Percentiles rank a stretch among this genome's conserved stretches.
Evolutionary conservation across 1,139 yeast genomes (phyloP).

Genomic region (Suhomyces choctaworum): DNA sequence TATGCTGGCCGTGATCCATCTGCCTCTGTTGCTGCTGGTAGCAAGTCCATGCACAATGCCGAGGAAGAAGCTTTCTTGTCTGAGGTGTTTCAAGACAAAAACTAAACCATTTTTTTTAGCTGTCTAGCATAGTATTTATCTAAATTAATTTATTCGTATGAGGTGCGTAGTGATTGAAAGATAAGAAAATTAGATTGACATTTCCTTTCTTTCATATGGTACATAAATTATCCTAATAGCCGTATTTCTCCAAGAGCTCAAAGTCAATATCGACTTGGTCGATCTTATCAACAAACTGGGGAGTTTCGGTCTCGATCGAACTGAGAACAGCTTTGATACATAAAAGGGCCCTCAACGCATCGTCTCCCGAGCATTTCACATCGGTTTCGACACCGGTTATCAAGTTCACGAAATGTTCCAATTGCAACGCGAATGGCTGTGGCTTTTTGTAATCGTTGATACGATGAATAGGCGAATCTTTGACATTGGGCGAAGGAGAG

Average conservation of each 20-base stretch:
- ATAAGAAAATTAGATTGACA: no score
- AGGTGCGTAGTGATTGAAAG: background rate
- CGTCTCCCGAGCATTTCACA: slow-evolving; percentile 41
- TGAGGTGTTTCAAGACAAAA: slow-evolving; percentile 59
- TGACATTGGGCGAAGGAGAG: slow-evolving; percentile 28
- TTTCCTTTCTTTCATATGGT: no score
- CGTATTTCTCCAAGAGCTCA: slow-evolving; percentile 12
- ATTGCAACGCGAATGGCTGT: slow-evolving; percentile 42
- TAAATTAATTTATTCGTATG: slow-evolving; percentile 5
- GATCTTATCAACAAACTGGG: slow-evolving; percentile 32
- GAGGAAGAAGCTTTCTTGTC: slow-evolving; percentile 88
- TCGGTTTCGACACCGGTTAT: slow-evolving; percentile 33
- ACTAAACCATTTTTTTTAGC: slow-evolving; percentile 5
- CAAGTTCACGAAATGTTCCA: slow-evolving; percentile 40
- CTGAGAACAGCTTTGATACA: slow-evolving; percentile 43
- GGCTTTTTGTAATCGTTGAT: slow-evolving; percentile 20
- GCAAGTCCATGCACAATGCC: slow-evolving; percentile 80
- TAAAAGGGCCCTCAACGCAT: slow-evolving; percentile 41
- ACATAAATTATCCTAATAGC: background rate
- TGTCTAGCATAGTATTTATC: slow-evolving; percentile 9
- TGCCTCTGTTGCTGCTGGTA: slow-evolving; percentile 98
- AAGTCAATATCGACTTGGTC: slow-evolving; percentile 22
- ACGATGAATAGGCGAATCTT: slow-evolving; percentile 22
- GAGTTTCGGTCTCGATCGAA: slow-evolving; percentile 37
- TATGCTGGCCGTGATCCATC: slow-evolving; percentile 98